Conservation (phyloP, 148 eudicot genomes). For the Vaccinium darrowii region DNA sequence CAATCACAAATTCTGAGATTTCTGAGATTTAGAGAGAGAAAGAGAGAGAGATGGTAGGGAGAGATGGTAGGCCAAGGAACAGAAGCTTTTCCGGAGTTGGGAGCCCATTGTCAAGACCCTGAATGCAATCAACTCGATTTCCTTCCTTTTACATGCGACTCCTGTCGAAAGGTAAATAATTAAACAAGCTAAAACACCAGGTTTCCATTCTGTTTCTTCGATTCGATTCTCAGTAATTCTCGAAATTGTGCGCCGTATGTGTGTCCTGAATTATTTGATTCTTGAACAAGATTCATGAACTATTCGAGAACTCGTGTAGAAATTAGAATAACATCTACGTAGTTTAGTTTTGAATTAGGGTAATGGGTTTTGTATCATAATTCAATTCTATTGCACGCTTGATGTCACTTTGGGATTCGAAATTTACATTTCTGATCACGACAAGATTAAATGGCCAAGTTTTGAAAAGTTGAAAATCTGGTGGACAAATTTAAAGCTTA, state of each 20-base stretch:
- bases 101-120: conserved; percentile 63
- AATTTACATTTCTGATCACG: too few relatives aligned
- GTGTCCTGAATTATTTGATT: not conserved
- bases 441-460: not conserved
- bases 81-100: conserved; percentile 77
- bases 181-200: too few relatives aligned
- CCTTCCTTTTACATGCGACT: conserved; percentile 79
- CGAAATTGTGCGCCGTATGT: not conserved
- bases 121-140: conserved; percentile 84
- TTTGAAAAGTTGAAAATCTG: not conserved
- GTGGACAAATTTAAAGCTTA: not conserved
- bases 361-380: not conserved
- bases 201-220: not conserved
- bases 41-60: conserved; percentile 37
- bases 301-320: too few relatives aligned
- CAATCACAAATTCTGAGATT: not conserved
- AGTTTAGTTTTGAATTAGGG: not conserved
- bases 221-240: not conserved
- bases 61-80: conserved; percentile 63
- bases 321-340: not conserved
- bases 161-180: conserved; percentile 57
- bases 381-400: not conserved
- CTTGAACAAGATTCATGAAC: not conserved
- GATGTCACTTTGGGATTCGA: too few relatives aligned
- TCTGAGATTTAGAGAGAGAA: not conserved